Base-by-base conservation (phyloP, 768 basidiomycete genomes). In the Lactifluus piperatus region DNA sequence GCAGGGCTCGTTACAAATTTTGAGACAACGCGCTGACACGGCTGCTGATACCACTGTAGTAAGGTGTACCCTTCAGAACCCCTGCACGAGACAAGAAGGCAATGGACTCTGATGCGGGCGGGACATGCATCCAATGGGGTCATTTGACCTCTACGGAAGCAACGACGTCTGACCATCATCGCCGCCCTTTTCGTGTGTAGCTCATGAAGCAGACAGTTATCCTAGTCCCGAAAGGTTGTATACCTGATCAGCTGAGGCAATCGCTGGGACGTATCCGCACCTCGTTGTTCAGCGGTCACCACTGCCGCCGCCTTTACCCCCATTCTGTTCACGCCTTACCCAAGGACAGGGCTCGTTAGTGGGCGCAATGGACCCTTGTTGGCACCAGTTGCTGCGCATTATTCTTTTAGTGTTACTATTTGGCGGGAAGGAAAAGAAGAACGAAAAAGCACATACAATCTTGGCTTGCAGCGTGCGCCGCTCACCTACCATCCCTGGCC, bases 261-360 rank as follows among this genome's bases (percentile, higher is more conserved):
- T 44, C 43, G 1, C 22, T 44, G 6, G 9, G 13, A 10, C 3
- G 22, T 13, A 13, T 24, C n/a, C 5, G 22, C 20, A 18, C 43
- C 22, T 13, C 11, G 43, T 20, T 22, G 20, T 4, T 20, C 4
- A 11, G 22, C 20, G 24, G n/a, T 10, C 22, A 13, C 37, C 37
- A 11, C 22, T 24, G 4, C 43, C 11, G 43, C 43, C 11, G 9
- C 24, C 26, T 29, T 44, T 51, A 32, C 16, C 41, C 27, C 52
- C 52, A 30, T n/a, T 53, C 78, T 2, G 39, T 29, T n/a, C 18
- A 14, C 34, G 27, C 34, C 14, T 11, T 29, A 34, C 34, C 32
- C 44, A 18, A 10, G 44, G 54, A 54, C 20, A 30, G 29, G 53
- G 16, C 39, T 9, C 27, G 18, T 1, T 43, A 41, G 10, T 6